A percentile compares a stretch with the other conserved stretches of the same genome.
Conservation (phyloP, 1,284 basidiomycete genomes). For the Pisolithus thermaeus region DNA sequence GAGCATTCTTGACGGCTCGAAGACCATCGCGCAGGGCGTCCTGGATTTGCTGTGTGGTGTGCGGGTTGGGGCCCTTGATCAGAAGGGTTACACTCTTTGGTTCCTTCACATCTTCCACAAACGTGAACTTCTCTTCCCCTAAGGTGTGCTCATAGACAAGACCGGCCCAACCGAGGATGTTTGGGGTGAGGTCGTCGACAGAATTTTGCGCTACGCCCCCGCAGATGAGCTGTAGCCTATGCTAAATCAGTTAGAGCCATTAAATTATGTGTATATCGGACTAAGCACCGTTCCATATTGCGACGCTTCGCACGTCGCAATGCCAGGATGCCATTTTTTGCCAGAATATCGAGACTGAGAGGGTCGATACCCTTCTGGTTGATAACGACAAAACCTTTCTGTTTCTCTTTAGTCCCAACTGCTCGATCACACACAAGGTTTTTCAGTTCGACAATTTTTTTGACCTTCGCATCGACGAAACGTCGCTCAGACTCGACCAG, state of each 20-base stretch:
- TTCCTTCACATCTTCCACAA: conserved; percentile 93
- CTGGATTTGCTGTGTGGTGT: conserved; percentile 95
- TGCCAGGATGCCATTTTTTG: conserved; percentile 95
- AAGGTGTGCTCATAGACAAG: conserved; percentile 99
- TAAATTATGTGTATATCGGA: conserved; percentile 22
- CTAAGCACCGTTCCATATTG: conserved; percentile 88
- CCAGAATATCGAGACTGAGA: conserved; percentile 91
- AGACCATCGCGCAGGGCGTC: conserved; percentile 96
- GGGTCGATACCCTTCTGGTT: conserved; percentile 99
- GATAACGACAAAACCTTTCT: conserved; percentile 91
- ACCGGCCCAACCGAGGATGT: conserved; percentile 93
- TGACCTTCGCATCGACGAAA: conserved; percentile 92
- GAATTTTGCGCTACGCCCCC: conserved; percentile 97
- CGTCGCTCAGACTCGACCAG: conserved; percentile 95
- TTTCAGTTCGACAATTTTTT: conserved; percentile 97
- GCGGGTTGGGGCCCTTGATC: conserved; percentile 97
- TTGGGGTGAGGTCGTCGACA: conserved; percentile 91
- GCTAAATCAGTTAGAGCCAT: conserved; percentile 13
- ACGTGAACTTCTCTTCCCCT: conserved; percentile 98
- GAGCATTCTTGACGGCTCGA: conserved; percentile 93
- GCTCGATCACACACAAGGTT: conserved; percentile 93
- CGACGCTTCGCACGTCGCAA: conserved; percentile 94
- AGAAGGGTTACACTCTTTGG: conserved; percentile 97
- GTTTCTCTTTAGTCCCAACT: conserved; percentile 73
- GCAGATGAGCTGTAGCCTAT: conserved; percentile 85